These are phyloP conservation scores for Tetrapyrgos nigripes DNA, from an alignment of 1,284 basidiomycete genomes.

Conservation along the genomic window DNA sequence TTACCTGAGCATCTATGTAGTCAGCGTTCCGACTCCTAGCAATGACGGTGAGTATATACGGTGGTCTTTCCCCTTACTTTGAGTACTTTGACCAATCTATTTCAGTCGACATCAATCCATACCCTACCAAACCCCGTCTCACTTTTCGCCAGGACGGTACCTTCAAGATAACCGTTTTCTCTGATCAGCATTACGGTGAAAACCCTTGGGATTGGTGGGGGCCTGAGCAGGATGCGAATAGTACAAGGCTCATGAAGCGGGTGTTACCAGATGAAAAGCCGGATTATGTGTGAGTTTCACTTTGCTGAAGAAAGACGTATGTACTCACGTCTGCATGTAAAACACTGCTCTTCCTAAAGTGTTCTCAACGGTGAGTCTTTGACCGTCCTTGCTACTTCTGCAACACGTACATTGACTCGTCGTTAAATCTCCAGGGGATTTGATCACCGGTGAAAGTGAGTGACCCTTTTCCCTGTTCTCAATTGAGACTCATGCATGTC, in stretches of 20 bases:
- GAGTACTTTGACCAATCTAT: neutral
- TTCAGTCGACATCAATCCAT: constrained; percentile 41
- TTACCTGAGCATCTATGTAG: neutral
- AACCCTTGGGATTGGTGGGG: constrained; percentile 74
- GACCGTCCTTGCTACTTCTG: neutral
- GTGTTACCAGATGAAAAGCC: constrained; percentile 60
- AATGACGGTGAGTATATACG: too few relatives aligned
- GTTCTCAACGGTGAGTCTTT: neutral
- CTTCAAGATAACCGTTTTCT: constrained; percentile 73
- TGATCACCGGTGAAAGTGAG: constrained; percentile 72
- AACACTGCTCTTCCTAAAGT: constrained; percentile 5
- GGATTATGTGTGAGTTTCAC: constrained; percentile 62
- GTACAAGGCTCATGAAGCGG: constrained; percentile 56
- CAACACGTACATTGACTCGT: neutral
- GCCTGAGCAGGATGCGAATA: constrained; percentile 65
- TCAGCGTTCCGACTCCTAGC: neutral
- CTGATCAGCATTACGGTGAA: constrained; percentile 73
- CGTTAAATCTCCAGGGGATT: constrained; percentile 54
- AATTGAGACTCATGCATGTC: neutral
- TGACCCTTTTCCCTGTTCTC: neutral
- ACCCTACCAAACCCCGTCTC: constrained; percentile 54
- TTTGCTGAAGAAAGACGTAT: neutral
- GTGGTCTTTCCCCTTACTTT: too few relatives aligned
- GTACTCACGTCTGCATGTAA: too few relatives aligned
- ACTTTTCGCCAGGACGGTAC: constrained; percentile 57